Evolutionary conservation across 164 flowering plant species (phyloP).

Genomic region (Pachysandra terminalis): DNA sequence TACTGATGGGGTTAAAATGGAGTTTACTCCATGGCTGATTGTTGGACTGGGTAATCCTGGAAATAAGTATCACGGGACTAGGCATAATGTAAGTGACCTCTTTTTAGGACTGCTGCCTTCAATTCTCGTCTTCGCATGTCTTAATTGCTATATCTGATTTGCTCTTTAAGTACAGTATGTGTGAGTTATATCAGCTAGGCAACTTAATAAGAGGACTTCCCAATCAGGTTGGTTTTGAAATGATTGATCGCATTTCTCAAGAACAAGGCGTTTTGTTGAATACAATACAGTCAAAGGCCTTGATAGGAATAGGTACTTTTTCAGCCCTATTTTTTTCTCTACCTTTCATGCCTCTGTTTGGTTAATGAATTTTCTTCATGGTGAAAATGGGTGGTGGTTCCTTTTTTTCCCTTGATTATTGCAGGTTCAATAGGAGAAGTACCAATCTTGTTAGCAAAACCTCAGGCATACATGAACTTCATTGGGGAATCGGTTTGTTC

Average conservation of each 20-base stretch:
- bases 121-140: neutral
- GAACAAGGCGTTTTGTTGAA: slow-evolving; percentile 71
- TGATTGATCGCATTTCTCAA: slow-evolving; percentile 80
- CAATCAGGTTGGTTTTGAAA: slow-evolving; percentile 91
- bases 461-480: slow-evolving; percentile 95
- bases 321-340: neutral
- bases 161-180: neutral
- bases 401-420: slow-evolving; percentile 25
- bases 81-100: slow-evolving; percentile 70
- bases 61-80: slow-evolving; percentile 86
- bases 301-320: slow-evolving; percentile 83
- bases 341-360: neutral
- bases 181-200: neutral
- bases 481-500: slow-evolving; percentile 88
- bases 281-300: slow-evolving; percentile 91
- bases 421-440: slow-evolving; percentile 95
- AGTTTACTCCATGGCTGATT: slow-evolving; percentile 94
- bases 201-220: neutral
- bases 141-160: neutral
- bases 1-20: slow-evolving; percentile 48
- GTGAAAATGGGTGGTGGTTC: slow-evolving; percentile 16
- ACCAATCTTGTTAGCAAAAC: slow-evolving; percentile 83
- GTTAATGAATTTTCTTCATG: neutral
- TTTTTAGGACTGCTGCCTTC: neutral
- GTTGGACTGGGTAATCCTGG: slow-evolving; percentile 97